Evolutionary conservation across 139 green algal genomes (phyloP).

Genomic region (Nannochloris sp.): DNA sequence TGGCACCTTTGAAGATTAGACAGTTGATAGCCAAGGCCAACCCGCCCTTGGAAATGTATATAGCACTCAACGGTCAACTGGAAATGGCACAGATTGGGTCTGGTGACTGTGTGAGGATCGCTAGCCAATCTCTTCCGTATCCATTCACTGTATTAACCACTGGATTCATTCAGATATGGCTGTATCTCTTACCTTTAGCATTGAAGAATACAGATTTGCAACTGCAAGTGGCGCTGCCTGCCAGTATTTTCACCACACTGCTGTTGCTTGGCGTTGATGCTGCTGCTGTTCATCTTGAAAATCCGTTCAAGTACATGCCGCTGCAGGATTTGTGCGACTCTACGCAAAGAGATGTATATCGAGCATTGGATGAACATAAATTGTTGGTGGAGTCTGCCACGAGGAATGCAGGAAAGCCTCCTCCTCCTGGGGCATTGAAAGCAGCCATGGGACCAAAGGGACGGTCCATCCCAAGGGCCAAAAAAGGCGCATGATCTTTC

Average conservation of each 20-base stretch:
- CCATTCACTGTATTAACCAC: background rate
- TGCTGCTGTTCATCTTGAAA: background rate
- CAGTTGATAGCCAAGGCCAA: background rate
- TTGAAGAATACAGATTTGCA: constrained; percentile 7
- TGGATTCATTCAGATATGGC: constrained; percentile 1
- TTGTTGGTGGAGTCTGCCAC: background rate
- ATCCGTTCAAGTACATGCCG: background rate
- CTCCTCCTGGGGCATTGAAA: constrained; percentile 2
- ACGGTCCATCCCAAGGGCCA: background rate
- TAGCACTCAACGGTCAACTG: background rate
- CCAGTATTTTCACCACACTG: constrained; percentile 2
- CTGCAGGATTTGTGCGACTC: constrained; percentile 3
- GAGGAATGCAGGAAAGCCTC: background rate
- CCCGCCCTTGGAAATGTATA: constrained; percentile 1
- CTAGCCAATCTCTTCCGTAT: constrained; percentile 2
- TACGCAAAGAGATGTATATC: constrained; percentile 5
- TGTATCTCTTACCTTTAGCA: background rate
- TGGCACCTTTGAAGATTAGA: background rate
- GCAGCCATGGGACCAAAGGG: background rate
- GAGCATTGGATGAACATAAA: background rate
- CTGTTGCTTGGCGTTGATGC: constrained; percentile 3
- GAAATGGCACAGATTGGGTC: constrained; percentile 3
- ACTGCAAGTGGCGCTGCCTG: background rate
- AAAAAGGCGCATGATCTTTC: background rate
- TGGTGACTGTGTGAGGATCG: background rate